These are phyloP conservation scores for Trichoderma citrinoviride DNA, from an alignment of 2,329 filamentous ascomycete genomes.

Conservation along the genomic window DNA sequence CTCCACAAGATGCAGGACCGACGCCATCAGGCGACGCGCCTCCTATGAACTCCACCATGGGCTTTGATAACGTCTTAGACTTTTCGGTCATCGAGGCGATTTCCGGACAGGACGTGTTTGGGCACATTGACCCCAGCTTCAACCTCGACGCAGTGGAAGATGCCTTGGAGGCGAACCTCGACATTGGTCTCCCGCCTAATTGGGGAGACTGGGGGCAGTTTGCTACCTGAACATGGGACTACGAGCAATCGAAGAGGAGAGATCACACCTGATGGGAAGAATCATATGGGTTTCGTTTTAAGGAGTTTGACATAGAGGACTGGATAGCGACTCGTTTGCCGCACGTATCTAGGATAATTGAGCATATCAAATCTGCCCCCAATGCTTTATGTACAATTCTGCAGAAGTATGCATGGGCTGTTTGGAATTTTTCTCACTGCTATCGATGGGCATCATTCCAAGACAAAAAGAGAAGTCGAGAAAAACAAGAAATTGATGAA, in stretches of 20 bases:
- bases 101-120: slow-evolving; percentile 53
- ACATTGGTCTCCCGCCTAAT: slow-evolving; percentile 52
- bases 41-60: slow-evolving; percentile 30
- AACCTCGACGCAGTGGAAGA: slow-evolving; percentile 54
- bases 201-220: slow-evolving; percentile 48
- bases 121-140: slow-evolving; percentile 55
- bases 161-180: slow-evolving; percentile 53
- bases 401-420: too few species aligned
- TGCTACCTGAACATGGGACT: slow-evolving; percentile 27
- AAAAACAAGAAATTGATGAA: not conserved
- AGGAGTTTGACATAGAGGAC: too few species aligned
- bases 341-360: too few species aligned
- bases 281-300: too few species aligned
- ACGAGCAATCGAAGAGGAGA: too few species aligned
- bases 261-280: too few species aligned
- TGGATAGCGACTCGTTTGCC: too few species aligned
- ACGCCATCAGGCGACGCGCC: slow-evolving; percentile 28
- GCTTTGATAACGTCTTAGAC: slow-evolving; percentile 39
- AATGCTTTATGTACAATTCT: too few species aligned
- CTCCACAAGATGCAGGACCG: slow-evolving; percentile 23
- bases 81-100: slow-evolving; percentile 44
- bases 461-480: too few species aligned
- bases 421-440: too few species aligned
- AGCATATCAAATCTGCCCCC: too few species aligned
- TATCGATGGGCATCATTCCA: too few species aligned